phyloP scores from a whole-genome alignment of 306 rosid genomes.

The Ormosia semicastrata region DNA sequence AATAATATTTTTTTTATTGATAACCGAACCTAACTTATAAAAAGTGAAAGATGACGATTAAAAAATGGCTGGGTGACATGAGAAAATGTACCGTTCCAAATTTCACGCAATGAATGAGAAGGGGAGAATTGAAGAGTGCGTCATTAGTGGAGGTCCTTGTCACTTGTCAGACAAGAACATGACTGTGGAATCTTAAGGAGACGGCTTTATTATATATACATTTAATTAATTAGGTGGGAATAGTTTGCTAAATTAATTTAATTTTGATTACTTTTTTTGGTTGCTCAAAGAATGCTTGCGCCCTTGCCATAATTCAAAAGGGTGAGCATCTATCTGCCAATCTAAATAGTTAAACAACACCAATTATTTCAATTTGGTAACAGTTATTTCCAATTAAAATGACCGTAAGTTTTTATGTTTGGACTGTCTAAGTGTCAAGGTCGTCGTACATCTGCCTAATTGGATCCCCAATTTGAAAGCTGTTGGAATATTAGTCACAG shows the following conservation, averaged over 20 bases:
- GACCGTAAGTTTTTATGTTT: background rate
- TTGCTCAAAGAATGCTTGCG: background rate
- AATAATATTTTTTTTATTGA: too few relatives aligned
- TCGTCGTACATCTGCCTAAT: background rate
- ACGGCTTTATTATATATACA: background rate
- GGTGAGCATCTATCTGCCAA: background rate
- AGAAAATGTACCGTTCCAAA: background rate
- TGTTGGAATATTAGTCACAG: background rate
- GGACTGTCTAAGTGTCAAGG: background rate
- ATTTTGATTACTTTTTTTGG: background rate
- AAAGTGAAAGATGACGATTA: too few relatives aligned
- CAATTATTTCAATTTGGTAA: background rate
- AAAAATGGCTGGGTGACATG: too few relatives aligned
- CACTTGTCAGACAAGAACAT: constrained; percentile 6
- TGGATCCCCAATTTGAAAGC: background rate
- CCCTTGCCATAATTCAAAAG: background rate
- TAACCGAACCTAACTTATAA: too few relatives aligned
- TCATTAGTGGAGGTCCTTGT: constrained; percentile 13
- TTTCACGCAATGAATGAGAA: too few relatives aligned
- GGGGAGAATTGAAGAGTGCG: background rate
- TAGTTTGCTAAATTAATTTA: background rate
- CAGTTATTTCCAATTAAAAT: background rate
- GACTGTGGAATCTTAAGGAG: constrained; percentile 15
- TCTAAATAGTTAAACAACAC: background rate
- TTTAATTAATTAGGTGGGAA: background rate